These are phyloP conservation scores for Dentipellis sp. DNA, from an alignment of 768 basidiomycete species.

Conservation along the genomic window DNA sequence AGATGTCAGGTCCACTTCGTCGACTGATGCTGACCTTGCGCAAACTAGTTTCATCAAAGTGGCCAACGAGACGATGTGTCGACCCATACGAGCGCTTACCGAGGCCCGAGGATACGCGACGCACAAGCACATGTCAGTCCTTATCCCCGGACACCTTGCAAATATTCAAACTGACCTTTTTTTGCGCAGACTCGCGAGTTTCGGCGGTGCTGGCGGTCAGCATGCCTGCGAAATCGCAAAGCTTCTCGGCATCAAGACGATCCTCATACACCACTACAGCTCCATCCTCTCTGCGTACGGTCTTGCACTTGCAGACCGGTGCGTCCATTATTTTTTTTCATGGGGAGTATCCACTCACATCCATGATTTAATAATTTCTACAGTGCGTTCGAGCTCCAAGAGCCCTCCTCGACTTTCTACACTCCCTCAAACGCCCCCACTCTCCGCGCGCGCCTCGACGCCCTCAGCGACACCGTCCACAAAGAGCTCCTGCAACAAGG, in stretches of 20 bases:
- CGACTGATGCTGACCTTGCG: background rate
- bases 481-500: conserved; percentile 71
- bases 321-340: conserved; percentile 8
- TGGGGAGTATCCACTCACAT: background rate
- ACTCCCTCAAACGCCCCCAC: conserved; percentile 43
- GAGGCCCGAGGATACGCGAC: conserved; percentile 85
- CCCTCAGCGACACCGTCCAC: conserved; percentile 51
- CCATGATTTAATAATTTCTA: too few species aligned
- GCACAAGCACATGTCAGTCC: conserved; percentile 52
- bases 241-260: conserved; percentile 77
- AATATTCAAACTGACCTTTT: background rate
- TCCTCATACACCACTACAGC: conserved; percentile 85
- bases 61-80: conserved; percentile 93
- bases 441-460: conserved; percentile 61
- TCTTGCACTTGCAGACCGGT: conserved; percentile 80
- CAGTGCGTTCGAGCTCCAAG: conserved; percentile 82
- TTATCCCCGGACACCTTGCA: too few species aligned
- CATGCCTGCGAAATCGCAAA: conserved; percentile 90
- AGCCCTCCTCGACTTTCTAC: conserved; percentile 80
- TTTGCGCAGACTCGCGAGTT: conserved; percentile 59
- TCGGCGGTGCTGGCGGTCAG: conserved; percentile 87
- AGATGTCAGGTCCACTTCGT: background rate
- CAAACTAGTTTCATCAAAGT: conserved; percentile 81
- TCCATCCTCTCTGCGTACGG: conserved; percentile 93
- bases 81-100: conserved; percentile 86